Evolutionary conservation across 2,329 filamentous ascomycete genomes (phyloP), one percentile per base, ranked within the genome.

Genomic region (Apiospora pterosperma): DNA sequence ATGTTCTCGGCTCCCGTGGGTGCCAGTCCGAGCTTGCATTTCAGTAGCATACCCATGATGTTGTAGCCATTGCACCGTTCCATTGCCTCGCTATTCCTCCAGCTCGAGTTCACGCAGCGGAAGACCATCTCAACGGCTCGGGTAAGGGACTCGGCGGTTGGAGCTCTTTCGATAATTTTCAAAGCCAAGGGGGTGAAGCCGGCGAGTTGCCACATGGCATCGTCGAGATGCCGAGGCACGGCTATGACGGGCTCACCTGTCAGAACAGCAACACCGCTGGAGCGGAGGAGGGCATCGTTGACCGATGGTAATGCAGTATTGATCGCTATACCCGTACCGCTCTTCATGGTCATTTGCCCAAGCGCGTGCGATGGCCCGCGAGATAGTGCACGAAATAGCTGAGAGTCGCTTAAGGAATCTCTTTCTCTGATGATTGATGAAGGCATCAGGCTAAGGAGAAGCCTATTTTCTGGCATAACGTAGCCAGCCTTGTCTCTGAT

Each of bases 1-100:
- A 76, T 64, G 39, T 64, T 73, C 70, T 67, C 76, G 69, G 59
- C 77, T 70, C 69, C 72, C 58, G 79, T 70, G 19, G 78, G 76
- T 62, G 74, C 72, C 61, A 84, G 83, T 5, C 90, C 91, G 36
- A 97, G 82, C 75, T 97, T 97, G 63, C 92, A 91, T 63, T 93
- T 89, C 28, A 99, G 79, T 21, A 98, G 84, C 76, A 93, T 88
- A 44, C 91, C 91, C 61, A 99, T 80, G 39, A 98, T 92, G 31
- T 92, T 91, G 74, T 97, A 99, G 0, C 95, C 96, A 70, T 96
- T 96, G 66, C 97, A 93, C 71, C 92, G 90, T 76, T 99, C 96
- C 91, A 99, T 97, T 31, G 96, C 94, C 76, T 99, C 96, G 70
- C 96, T 98, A 69, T 98, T 98, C 68, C 96, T 88, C 96, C 96